Percentiles rank a stretch among this genome's conserved stretches.
These are phyloP conservation scores for Penicillium occitanis DNA, from an alignment of 2,329 filamentous ascomycete genomes.

Conservation along the genomic window DNA sequence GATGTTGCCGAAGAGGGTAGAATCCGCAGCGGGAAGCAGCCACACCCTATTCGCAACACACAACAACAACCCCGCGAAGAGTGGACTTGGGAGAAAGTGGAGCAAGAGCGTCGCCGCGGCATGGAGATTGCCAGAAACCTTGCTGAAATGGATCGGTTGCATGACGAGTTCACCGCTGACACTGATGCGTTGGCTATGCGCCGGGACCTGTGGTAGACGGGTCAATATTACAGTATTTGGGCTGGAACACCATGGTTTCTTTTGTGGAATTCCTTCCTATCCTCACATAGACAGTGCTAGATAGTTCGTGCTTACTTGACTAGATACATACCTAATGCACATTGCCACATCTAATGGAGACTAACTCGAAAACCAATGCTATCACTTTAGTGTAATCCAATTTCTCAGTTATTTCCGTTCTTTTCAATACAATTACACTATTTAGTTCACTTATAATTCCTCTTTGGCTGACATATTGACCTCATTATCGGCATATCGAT, in stretches of 20 bases:
- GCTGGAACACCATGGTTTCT: not conserved
- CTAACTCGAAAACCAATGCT: not conserved
- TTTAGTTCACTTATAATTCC: not conserved
- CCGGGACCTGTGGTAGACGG: constrained; percentile 20
- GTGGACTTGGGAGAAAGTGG: constrained; percentile 34
- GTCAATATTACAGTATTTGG: not conserved
- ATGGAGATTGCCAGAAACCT: constrained; percentile 35
- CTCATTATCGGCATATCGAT: not conserved
- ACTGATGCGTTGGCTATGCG: constrained; percentile 35
- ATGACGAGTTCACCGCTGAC: constrained; percentile 33
- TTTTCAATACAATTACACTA: not conserved
- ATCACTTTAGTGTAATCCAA: not conserved
- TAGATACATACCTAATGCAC: constrained; percentile 9
- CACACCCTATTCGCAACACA: not conserved
- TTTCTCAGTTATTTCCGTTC: not conserved
- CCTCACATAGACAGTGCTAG: not conserved
- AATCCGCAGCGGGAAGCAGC: constrained; percentile 7
- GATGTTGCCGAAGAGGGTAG: constrained; percentile 19
- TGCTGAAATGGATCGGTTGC: constrained; percentile 32
- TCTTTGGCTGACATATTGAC: too few species aligned
- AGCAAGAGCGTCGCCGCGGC: constrained; percentile 37
- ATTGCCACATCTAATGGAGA: not conserved
- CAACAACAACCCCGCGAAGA: constrained; percentile 17
- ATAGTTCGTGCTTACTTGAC: not conserved
- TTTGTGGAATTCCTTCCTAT: not conserved